phyloP scores from a whole-genome alignment of 139 green algal species.

The Coccomyxa sp. region DNA sequence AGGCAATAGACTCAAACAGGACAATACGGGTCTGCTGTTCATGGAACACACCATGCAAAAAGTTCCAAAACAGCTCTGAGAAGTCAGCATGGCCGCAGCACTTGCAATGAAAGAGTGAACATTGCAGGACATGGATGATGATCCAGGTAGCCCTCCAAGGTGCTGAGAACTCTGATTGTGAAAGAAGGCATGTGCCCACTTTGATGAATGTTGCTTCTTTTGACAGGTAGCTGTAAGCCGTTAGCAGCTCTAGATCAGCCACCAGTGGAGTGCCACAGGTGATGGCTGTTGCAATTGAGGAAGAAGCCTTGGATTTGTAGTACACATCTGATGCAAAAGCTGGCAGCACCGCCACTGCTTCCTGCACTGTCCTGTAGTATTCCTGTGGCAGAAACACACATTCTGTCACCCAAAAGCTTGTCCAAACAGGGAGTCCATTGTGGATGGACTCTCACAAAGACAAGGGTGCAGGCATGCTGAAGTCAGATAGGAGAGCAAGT shows the following conservation, averaged over 20 bases:
- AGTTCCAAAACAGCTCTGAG: too few species aligned
- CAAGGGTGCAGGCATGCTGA: background rate
- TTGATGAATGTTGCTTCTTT: background rate
- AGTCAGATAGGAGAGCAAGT: background rate
- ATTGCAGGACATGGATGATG: background rate
- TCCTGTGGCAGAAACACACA: background rate
- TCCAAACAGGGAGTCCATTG: background rate
- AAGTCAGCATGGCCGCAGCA: too few species aligned
- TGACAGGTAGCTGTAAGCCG: background rate
- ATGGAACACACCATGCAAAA: too few species aligned
- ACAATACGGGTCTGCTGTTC: too few species aligned
- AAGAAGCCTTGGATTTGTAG: slow-evolving; percentile 4
- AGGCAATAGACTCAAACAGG: too few species aligned
- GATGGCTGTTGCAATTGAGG: background rate
- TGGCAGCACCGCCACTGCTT: slow-evolving; percentile 1
- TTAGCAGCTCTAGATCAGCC: background rate
- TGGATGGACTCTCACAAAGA: background rate
- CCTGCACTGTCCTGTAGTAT: background rate
- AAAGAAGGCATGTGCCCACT: too few species aligned
- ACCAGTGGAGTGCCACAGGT: slow-evolving; percentile 1
- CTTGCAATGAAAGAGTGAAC: too few species aligned
- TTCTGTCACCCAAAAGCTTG: background rate
- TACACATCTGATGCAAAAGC: background rate
- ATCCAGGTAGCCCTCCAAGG: background rate
- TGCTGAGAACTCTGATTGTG: too few species aligned